Evolutionary conservation across 352 stramenopile genomes (phyloP).

Genomic region (Globisporangium paroecandrum): DNA sequence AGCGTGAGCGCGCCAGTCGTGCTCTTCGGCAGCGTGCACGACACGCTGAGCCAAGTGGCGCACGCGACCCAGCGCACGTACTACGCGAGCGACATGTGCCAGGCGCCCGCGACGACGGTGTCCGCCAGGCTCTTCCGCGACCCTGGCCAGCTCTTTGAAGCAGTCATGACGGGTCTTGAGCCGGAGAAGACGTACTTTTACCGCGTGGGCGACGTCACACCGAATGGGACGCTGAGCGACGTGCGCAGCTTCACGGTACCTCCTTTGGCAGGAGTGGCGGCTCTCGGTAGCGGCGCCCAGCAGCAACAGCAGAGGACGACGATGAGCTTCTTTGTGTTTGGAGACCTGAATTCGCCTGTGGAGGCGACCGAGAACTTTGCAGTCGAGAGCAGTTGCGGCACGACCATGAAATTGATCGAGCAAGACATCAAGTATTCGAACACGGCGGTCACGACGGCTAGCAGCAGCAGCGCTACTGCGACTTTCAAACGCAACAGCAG

Average conservation of each 20-base stretch:
- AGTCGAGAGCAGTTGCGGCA: constrained; percentile 18
- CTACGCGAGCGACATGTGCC: constrained; percentile 14
- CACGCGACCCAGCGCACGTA: constrained; percentile 8
- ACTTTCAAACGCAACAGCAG: not conserved
- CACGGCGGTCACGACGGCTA: not conserved
- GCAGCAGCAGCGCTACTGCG: not conserved
- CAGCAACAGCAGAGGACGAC: not conserved
- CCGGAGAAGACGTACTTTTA: constrained; percentile 17
- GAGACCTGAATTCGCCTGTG: constrained; percentile 38
- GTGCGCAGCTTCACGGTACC: constrained; percentile 13
- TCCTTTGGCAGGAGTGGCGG: not conserved
- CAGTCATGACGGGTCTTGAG: constrained; percentile 11
- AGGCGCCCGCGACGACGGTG: constrained; percentile 9
- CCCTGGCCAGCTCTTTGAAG: constrained; percentile 18
- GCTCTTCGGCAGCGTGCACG: constrained; percentile 25
- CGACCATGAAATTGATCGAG: constrained; percentile 17
- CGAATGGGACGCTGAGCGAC: constrained; percentile 9
- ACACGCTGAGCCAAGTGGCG: constrained; percentile 17
- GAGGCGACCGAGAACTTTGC: constrained; percentile 17
- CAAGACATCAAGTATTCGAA: constrained; percentile 5
- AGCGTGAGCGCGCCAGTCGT: constrained; percentile 37
- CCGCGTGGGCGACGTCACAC: constrained; percentile 8
- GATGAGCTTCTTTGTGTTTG: constrained; percentile 56
- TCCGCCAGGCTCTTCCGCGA: constrained; percentile 11
- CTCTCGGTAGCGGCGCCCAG: too few relatives aligned